Conservation (phyloP, 805 yeast genomes). For the Candida pseudofarinosa region DNA sequence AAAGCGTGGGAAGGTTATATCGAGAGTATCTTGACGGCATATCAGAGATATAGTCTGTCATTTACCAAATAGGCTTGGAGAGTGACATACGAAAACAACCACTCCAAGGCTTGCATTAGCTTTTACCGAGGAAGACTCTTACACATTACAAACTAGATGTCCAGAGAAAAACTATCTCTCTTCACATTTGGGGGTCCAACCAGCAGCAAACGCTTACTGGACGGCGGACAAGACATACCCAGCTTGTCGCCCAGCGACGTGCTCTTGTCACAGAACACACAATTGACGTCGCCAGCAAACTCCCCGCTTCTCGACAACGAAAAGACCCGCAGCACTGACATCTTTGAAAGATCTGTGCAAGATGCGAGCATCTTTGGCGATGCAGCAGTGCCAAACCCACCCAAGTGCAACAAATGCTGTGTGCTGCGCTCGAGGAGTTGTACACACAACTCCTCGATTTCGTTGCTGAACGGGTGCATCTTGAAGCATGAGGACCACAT, state of each 20-base stretch:
- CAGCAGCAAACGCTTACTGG: not conserved
- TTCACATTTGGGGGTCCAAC: slow-evolving; percentile 3
- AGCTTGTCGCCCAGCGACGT: not conserved
- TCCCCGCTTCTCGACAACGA: slow-evolving; percentile 10
- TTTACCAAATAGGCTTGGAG: too few species aligned
- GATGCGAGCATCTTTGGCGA: slow-evolving; percentile 12
- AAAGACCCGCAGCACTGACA: slow-evolving; percentile 15
- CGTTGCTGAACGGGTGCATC: slow-evolving; percentile 20
- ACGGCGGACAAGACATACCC: not conserved
- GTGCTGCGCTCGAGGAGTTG: slow-evolving; percentile 16
- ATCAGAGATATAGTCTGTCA: too few species aligned
- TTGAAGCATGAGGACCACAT: slow-evolving; percentile 59
- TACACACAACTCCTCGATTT: slow-evolving; percentile 19
- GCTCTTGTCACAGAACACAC: slow-evolving; percentile 3
- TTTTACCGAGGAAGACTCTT: too few species aligned
- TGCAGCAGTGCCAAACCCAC: slow-evolving; percentile 1
- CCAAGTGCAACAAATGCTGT: slow-evolving; percentile 11
- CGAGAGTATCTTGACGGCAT: too few species aligned
- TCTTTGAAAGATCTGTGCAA: slow-evolving; percentile 42
- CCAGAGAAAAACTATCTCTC: slow-evolving; percentile 1
- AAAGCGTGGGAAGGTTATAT: too few species aligned
- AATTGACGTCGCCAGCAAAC: slow-evolving; percentile 11
- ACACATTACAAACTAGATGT: too few species aligned
- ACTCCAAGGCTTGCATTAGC: too few species aligned
- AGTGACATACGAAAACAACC: too few species aligned